Base-by-base conservation (phyloP, 2,329 filamentous ascomycete species). In the Exophiala sp. region DNA sequence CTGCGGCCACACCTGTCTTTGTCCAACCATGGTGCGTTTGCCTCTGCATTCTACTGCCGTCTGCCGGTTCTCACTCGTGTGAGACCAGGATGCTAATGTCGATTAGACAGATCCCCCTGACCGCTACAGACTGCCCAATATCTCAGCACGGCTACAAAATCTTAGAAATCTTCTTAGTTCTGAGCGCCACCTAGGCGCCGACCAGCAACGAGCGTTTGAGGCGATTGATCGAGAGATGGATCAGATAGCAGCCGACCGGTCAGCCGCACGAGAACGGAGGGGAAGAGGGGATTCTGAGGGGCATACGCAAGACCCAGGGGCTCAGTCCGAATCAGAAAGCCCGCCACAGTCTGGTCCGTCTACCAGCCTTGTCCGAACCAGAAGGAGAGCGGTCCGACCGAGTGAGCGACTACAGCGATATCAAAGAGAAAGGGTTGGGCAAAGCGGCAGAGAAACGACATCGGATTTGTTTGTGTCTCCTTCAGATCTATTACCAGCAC, bases 191-290 rank as follows among this genome's bases (percentile, higher is more conserved):
- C 62, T 60, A 23, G 59, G 58, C 35, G 62, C 61, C 40, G 60
- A 64, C 10, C 62, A 62, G 21, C 60, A 60, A 43, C 64, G 64
- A 49, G 69, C 68, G 6, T 50, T 70, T 43, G 66, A 70, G 40
- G 64, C 67, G 9, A 50, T 72, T 16, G 66, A 70, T 50, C 63
- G 64, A 58, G 69, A 73, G 56, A 59, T 70, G 34, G 63, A 64
- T 16, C 60, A 65, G 38, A 63, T 62, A 30, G 48, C 51, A 23
- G 56, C 58, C 16, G 59, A 64, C 38, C 57, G 58, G 22, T 44
- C 56, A 43, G 60, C 37, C 23, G 34, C 47, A 8, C 47, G 50
- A 29, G 56, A 60, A 19, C 38, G 51, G 40, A 41, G 58, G 34
- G 52, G 56, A 46, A 55, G 54, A 41, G 34, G 34, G n/a, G 49